Percentiles rank a stretch among this genome's conserved stretches.
phyloP scores from a whole-genome alignment of 305 asterid genomes.

The Fraxinus albicans region DNA sequence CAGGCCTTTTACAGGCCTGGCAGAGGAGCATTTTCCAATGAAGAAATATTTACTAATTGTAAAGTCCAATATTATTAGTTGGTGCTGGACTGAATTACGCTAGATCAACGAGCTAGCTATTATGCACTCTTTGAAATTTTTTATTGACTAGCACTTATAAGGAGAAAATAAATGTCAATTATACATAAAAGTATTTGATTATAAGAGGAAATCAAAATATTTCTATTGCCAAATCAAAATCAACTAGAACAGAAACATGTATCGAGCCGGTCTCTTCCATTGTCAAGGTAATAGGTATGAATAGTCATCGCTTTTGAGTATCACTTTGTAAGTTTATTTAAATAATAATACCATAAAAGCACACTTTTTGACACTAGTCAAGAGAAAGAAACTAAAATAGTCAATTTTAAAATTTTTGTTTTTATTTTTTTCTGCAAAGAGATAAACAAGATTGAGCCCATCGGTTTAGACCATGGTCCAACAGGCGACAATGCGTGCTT shows the following conservation, averaged over 20 bases:
- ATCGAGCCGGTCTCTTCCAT: not conserved
- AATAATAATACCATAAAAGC: not conserved
- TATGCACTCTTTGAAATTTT: not conserved
- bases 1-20: too few relatives aligned
- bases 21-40: too few relatives aligned
- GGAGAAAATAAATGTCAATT: not conserved
- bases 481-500: not conserved
- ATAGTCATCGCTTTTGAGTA: not conserved
- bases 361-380: not conserved
- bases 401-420: not conserved
- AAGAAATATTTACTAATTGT: too few relatives aligned
- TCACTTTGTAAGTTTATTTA: not conserved
- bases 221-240: not conserved
- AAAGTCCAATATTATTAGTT: too few relatives aligned
- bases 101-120: not conserved
- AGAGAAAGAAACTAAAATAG: not conserved
- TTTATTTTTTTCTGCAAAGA: not conserved
- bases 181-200: not conserved
- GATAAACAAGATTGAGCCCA: not conserved
- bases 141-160: not conserved
- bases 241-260: not conserved
- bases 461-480: not conserved
- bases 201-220: not conserved
- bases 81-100: not conserved
- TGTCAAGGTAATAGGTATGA: not conserved